phyloP scores from a whole-genome alignment of 352 stramenopile species.

The Pythium myriotylum region DNA sequence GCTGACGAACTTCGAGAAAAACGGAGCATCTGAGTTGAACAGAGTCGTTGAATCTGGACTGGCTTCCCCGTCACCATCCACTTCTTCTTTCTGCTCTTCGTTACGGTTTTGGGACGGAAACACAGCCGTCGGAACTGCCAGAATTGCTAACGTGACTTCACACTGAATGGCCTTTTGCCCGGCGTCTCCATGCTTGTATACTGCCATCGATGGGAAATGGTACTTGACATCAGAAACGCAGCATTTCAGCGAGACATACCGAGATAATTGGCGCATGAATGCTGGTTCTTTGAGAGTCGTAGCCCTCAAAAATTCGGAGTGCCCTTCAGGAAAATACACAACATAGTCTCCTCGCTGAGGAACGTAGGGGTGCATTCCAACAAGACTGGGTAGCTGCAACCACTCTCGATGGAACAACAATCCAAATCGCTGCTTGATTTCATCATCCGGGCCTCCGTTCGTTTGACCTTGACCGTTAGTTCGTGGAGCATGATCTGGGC shows the following conservation, averaged over 20 bases:
- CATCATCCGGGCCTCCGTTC: constrained; percentile 2
- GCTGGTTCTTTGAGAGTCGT: constrained; percentile 42
- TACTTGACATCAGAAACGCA: constrained; percentile 77
- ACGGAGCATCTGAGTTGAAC: constrained; percentile 17
- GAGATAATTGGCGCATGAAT: constrained; percentile 55
- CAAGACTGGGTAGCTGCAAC: constrained; percentile 61
- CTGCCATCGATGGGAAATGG: constrained; percentile 61
- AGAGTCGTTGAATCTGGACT: constrained; percentile 36
- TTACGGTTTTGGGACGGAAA: constrained; percentile 19
- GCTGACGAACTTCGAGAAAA: constrained; percentile 68
- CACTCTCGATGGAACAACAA: constrained; percentile 78
- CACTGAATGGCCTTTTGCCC: constrained; percentile 38
- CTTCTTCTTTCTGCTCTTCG: constrained; percentile 43
- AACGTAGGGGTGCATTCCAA: constrained; percentile 67
- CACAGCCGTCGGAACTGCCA: constrained; percentile 52
- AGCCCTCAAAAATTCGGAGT: constrained; percentile 47
- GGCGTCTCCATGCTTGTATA: constrained; percentile 30
- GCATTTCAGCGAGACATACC: constrained; percentile 77
- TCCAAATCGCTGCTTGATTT: constrained; percentile 51
- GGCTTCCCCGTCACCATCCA: constrained; percentile 23
- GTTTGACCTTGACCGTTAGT: constrained; percentile 5
- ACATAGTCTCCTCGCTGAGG: constrained; percentile 83
- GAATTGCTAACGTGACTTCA: constrained; percentile 65
- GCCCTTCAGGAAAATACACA: constrained; percentile 80
- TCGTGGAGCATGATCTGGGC: constrained; percentile 50